Conservation (phyloP, 83 land plant species). For the Larix sibirica region DNA sequence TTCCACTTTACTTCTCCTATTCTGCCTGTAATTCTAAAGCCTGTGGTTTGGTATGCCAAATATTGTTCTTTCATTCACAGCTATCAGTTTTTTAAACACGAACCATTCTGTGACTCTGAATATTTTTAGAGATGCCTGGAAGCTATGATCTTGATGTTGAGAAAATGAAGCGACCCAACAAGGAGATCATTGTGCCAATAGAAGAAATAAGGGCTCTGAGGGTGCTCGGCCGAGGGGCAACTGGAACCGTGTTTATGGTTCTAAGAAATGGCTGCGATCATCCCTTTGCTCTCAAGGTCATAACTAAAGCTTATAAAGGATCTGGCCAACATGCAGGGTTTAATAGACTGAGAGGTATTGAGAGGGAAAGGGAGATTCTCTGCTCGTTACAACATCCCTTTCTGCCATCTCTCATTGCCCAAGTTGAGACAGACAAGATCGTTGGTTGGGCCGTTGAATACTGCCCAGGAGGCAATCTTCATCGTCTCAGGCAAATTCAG, state of each 20-base stretch:
- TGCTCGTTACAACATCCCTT: constrained; percentile 65
- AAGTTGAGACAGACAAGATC: constrained; percentile 53
- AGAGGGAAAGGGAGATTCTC: constrained; percentile 70
- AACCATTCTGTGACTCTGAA: neutral
- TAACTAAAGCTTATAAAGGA: constrained; percentile 12
- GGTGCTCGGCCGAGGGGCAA: constrained; percentile 66
- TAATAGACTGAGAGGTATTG: constrained; percentile 11
- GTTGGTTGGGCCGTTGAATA: constrained; percentile 65
- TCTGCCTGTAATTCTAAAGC: too few species aligned
- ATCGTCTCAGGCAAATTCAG: constrained; percentile 70
- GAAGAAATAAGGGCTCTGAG: constrained; percentile 37
- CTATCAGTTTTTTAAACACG: too few species aligned
- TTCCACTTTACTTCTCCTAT: too few species aligned
- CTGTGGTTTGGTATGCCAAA: neutral
- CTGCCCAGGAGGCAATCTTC: constrained; percentile 83
- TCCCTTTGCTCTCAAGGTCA: constrained; percentile 52
- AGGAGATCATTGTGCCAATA: neutral
- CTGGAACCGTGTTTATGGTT: constrained; percentile 67
- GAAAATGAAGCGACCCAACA: neutral
- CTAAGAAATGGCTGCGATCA: constrained; percentile 14
- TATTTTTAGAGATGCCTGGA: neutral
- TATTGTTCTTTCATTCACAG: too few species aligned
- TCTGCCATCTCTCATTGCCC: constrained; percentile 56
- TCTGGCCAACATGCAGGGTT: too few species aligned
- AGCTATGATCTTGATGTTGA: neutral